Conservation (phyloP, 2,329 filamentous ascomycete genomes). For the Aspergillus neoniger region DNA sequence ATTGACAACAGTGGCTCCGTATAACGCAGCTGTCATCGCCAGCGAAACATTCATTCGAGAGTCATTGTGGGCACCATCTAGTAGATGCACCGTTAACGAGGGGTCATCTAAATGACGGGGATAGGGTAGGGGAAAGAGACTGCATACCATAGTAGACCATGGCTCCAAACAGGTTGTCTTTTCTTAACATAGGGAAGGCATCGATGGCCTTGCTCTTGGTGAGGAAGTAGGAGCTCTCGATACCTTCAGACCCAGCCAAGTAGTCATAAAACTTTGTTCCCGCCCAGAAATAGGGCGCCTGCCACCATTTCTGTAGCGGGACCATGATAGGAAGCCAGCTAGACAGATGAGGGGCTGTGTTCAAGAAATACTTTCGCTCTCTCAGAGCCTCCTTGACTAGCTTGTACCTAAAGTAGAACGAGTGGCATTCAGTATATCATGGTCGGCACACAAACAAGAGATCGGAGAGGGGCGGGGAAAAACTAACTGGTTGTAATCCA, state of each 20-base stretch:
- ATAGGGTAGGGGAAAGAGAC: not conserved
- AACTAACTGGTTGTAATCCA: constrained; percentile 75
- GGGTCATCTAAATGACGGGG: not conserved
- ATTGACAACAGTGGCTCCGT: constrained; percentile 79
- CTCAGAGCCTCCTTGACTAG: constrained; percentile 79
- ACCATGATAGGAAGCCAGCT: constrained; percentile 82
- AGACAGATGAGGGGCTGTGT: constrained; percentile 79
- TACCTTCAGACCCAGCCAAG: constrained; percentile 80
- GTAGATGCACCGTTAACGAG: constrained; percentile 17
- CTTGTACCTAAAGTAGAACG: constrained; percentile 51
- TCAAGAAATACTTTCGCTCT: constrained; percentile 79
- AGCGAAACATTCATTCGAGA: constrained; percentile 89
- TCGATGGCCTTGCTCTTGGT: constrained; percentile 83
- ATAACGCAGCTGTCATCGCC: constrained; percentile 84
- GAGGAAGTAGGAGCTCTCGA: constrained; percentile 86
- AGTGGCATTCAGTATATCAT: not conserved
- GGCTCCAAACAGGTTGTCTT: constrained; percentile 74
- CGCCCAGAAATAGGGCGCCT: constrained; percentile 72
- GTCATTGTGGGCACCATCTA: constrained; percentile 86
- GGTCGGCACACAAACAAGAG: no score
- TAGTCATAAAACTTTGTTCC: constrained; percentile 81
- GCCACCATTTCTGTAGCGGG: constrained; percentile 79
- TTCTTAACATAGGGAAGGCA: constrained; percentile 85
- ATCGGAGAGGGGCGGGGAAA: not conserved
- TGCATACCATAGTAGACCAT: constrained; percentile 76